A percentile compares a stretch with the other conserved stretches of the same genome.
These are phyloP conservation scores for Xylogone sp. DNA, from an alignment of 2,329 filamentous ascomycete genomes.

Conservation along the genomic window DNA sequence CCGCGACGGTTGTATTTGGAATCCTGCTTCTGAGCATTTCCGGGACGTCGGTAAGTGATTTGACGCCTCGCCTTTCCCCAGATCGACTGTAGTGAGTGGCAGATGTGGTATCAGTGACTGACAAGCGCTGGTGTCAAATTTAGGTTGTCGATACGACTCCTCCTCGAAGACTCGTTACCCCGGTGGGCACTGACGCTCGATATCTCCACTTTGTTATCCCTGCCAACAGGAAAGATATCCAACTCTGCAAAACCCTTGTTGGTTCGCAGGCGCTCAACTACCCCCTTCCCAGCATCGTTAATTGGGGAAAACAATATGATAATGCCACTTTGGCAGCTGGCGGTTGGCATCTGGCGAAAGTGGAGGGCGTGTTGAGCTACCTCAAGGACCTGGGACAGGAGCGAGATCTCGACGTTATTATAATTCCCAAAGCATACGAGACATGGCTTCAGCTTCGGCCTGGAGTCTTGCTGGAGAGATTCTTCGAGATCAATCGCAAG, in stretches of 20 bases:
- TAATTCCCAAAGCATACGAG: slow-evolving; percentile 16
- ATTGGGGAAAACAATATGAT: background rate
- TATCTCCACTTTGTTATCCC: slow-evolving; percentile 2
- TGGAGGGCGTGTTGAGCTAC: background rate
- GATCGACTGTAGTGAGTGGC: no score
- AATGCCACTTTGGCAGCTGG: background rate
- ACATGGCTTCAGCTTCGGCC: slow-evolving; percentile 17
- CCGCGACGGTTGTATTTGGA: no score
- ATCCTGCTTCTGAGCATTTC: no score
- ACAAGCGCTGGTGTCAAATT: no score
- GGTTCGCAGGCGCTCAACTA: background rate
- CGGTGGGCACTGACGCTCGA: background rate
- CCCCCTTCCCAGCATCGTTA: slow-evolving; percentile 1
- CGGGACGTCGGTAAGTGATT: no score
- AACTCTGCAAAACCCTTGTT: background rate
- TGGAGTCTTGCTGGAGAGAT: slow-evolving; percentile 12
- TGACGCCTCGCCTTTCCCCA: no score
- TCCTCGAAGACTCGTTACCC: background rate
- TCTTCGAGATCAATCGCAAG: slow-evolving; percentile 10
- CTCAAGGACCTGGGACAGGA: background rate
- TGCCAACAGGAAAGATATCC: background rate
- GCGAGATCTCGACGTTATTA: slow-evolving; percentile 3
- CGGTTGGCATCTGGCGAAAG: background rate
- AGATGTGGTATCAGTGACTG: no score
- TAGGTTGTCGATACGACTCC: no score